Evolutionary conservation across 176 grass and related monocot species (phyloP).

Genomic region (Neostapfia colusana): DNA sequence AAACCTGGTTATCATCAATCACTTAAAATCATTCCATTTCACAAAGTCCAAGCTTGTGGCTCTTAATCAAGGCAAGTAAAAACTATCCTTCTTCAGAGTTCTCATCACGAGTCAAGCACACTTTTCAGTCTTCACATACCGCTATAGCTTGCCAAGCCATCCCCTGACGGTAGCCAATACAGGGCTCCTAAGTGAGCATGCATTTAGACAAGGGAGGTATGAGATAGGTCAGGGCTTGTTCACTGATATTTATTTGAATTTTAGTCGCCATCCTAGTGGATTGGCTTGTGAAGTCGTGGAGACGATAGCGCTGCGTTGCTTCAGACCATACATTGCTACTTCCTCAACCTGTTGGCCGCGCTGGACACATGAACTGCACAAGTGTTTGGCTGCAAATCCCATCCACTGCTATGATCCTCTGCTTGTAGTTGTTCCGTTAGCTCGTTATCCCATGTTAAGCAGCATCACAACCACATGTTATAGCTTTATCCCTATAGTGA

Average conservation of each 20-base stretch:
- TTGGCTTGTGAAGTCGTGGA: conserved; percentile 16
- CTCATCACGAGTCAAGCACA: neutral
- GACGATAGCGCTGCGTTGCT: conserved; percentile 32
- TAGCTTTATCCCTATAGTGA: neutral
- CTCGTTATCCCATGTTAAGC: neutral
- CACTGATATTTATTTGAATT: neutral
- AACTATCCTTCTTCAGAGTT: neutral
- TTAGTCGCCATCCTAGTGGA: neutral
- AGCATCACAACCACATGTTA: conserved; percentile 1
- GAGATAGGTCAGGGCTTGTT: neutral
- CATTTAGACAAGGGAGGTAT: neutral
- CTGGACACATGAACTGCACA: neutral
- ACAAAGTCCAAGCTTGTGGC: neutral
- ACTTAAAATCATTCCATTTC: conserved; percentile 1
- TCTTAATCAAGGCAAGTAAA: neutral
- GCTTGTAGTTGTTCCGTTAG: conserved; percentile 1
- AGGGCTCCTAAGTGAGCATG: neutral
- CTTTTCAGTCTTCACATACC: neutral
- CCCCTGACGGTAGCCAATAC: neutral
- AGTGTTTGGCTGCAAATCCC: neutral
- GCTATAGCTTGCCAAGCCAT: neutral
- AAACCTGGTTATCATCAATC: neutral
- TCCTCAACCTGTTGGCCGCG: neutral
- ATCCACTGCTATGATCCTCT: neutral
- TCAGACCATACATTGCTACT: conserved; percentile 9